A percentile compares a stretch with the other conserved stretches of the same genome.
Conservation (phyloP, 768 basidiomycete species). For the Dioszegia hungarica region DNA sequence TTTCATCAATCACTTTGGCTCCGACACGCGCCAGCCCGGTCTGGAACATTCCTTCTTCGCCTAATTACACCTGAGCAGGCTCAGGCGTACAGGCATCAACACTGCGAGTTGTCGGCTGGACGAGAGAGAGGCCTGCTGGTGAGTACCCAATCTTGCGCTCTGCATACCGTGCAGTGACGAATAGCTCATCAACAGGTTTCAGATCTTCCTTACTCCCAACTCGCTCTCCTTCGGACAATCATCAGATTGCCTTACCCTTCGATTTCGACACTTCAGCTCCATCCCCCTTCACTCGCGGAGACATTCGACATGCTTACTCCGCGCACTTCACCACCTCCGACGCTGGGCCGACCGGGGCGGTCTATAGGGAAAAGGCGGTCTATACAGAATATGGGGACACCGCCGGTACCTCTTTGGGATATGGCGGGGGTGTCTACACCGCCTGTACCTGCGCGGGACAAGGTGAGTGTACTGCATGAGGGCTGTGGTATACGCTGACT, state of each 20-base stretch:
- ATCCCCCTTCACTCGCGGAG: not conserved
- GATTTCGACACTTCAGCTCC: too few relatives aligned
- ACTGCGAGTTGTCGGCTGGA: too few relatives aligned
- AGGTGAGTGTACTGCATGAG: not conserved
- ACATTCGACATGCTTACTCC: slow-evolving; percentile 4
- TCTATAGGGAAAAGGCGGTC: not conserved
- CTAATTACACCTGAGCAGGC: not conserved
- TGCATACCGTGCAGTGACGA: too few relatives aligned
- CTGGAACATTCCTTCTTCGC: not conserved
- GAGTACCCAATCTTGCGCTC: not conserved
- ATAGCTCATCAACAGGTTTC: not conserved
- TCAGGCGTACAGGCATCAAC: slow-evolving; percentile 5
- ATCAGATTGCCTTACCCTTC: not conserved
- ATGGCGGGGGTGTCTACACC: not conserved
- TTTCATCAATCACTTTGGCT: not conserved
- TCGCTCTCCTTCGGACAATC: too few relatives aligned
- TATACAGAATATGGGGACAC: slow-evolving; percentile 7
- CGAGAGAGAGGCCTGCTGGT: not conserved
- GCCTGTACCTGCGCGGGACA: not conserved
- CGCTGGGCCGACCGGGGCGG: not conserved
- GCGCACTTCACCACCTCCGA: not conserved
- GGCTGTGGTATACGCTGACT: not conserved
- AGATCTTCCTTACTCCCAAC: too few relatives aligned
- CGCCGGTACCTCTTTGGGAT: slow-evolving; percentile 4
- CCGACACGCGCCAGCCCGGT: not conserved